phyloP scores from a whole-genome alignment of 2,329 filamentous ascomycete species.

The Alternaria triticimaculans region DNA sequence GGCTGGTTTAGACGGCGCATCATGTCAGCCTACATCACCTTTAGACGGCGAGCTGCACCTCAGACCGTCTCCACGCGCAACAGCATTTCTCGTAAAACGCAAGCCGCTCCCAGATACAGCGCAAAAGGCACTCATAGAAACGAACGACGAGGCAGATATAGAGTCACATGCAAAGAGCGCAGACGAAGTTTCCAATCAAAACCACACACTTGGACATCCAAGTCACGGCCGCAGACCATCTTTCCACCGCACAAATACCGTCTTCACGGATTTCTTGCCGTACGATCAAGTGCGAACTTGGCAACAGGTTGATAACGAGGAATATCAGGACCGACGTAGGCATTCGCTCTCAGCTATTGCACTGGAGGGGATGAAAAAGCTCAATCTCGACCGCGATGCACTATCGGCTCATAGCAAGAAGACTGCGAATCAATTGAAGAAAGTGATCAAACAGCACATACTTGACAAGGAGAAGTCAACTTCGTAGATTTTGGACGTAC shows the following conservation, averaged over 20 bases:
- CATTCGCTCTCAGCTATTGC: neutral
- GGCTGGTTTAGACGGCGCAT: neutral
- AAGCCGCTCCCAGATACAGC: neutral
- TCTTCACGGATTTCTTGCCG: conserved; percentile 1
- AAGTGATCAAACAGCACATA: neutral
- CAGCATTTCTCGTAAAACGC: neutral
- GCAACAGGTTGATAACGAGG: conserved; percentile 2
- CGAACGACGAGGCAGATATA: neutral
- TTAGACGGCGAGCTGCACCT: neutral
- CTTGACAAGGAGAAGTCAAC: neutral
- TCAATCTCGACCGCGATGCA: neutral
- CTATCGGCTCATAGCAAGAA: neutral
- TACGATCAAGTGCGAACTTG: neutral
- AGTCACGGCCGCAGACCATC: neutral
- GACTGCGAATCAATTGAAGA: neutral
- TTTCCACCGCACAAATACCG: neutral
- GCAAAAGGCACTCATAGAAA: neutral
- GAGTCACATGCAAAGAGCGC: neutral
- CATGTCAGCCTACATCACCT: neutral
- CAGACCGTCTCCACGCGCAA: neutral
- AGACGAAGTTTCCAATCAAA: neutral
- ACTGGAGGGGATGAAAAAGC: neutral
- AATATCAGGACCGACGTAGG: neutral
- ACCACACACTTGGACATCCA: neutral
- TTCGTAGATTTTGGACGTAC: neutral